A percentile compares a stretch with the other conserved stretches of the same genome.
Evolutionary conservation across 148 eudicot genomes (phyloP).

Genomic region (Chenopodium berlandieri): DNA sequence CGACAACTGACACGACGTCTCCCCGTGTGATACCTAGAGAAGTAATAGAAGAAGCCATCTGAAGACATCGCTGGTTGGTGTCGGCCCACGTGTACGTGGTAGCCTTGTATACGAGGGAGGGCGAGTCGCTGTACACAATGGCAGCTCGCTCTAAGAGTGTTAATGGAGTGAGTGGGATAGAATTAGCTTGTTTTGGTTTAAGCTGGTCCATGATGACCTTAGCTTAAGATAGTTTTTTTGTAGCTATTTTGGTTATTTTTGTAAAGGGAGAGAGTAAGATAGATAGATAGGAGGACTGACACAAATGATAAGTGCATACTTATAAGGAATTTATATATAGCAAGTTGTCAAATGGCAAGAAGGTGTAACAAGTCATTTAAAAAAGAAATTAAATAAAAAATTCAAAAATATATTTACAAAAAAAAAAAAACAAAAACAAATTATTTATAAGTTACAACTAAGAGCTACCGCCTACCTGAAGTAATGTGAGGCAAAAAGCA

Average conservation of each 20-base stretch:
- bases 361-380: no score
- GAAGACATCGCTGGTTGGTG: constrained; percentile 18
- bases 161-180: constrained; percentile 25
- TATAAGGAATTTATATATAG: no score
- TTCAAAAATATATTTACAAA: no score
- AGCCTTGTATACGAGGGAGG: constrained; percentile 22
- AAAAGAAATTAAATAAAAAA: no score
- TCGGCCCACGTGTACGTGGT: constrained; percentile 19
- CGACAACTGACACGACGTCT: constrained; percentile 20
- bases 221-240: no score
- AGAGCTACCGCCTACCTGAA: constrained; percentile 9
- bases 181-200: constrained; percentile 19
- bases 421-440: no score
- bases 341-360: neutral
- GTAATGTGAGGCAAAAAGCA: constrained; percentile 10
- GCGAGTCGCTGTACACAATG: constrained; percentile 13
- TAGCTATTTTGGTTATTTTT: no score
- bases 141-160: constrained; percentile 19
- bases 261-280: neutral
- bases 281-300: neutral
- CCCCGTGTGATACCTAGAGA: constrained; percentile 14
- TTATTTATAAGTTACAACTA: no score
- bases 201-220: constrained; percentile 16
- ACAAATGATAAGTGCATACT: neutral
- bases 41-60: constrained; percentile 13